A percentile compares a stretch with the other conserved stretches of the same genome.
These are phyloP conservation scores for Hondaea fermentalgiana DNA, from an alignment of 108 stramenopile species.

Conservation along the genomic window DNA sequence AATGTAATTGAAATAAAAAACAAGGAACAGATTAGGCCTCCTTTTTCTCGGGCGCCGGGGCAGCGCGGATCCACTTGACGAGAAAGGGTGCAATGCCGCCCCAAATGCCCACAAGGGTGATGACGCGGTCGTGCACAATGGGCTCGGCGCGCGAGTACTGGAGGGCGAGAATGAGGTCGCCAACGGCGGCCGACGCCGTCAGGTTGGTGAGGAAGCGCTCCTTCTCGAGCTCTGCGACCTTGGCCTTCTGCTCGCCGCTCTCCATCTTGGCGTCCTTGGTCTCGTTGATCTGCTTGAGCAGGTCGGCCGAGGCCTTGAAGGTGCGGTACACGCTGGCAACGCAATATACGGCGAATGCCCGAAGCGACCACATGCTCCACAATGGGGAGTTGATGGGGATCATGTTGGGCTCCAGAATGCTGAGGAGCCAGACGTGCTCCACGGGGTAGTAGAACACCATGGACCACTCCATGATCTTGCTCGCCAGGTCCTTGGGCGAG, in stretches of 20 bases:
- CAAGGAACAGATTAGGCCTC: not conserved
- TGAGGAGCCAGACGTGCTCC: not conserved
- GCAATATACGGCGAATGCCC: not conserved
- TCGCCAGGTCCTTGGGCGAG: not conserved
- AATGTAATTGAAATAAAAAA: not conserved
- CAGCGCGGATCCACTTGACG: not conserved
- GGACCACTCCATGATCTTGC: not conserved
- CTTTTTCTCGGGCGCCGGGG: not conserved
- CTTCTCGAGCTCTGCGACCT: not conserved
- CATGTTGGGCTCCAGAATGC: constrained; percentile 15
- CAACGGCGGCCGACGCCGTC: not conserved
- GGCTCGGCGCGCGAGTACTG: not conserved
- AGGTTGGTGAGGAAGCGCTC: not conserved
- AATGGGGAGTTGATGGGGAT: not conserved
- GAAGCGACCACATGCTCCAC: not conserved
- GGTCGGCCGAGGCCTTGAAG: not conserved
- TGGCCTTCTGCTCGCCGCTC: not conserved
- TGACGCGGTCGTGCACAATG: not conserved
- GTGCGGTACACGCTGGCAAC: not conserved
- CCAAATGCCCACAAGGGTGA: not conserved
- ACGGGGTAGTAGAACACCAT: not conserved
- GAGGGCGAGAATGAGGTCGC: not conserved
- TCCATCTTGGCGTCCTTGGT: not conserved
- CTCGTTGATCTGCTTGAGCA: not conserved
- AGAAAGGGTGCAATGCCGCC: not conserved